Evolutionary conservation across 2,329 filamentous ascomycete genomes (phyloP).

Genomic region (Fusarium sp.): DNA sequence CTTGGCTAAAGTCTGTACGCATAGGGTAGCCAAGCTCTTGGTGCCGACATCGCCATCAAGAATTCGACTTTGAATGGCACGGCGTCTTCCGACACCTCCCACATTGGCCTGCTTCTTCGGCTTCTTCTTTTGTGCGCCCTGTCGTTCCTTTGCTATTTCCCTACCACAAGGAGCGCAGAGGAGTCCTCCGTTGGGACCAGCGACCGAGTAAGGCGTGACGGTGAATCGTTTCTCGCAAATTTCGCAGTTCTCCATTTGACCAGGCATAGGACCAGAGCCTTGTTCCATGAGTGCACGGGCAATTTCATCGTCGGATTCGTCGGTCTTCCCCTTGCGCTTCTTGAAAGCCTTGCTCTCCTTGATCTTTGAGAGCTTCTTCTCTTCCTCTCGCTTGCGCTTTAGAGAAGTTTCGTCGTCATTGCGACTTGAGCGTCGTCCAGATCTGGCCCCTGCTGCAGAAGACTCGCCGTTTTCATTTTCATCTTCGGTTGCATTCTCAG

Average conservation of each 20-base stretch:
- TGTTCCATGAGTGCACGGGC: slow-evolving; percentile 64
- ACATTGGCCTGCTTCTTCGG: slow-evolving; percentile 64
- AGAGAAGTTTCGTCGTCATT: slow-evolving; percentile 45
- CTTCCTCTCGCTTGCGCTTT: slow-evolving; percentile 59
- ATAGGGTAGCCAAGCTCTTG: slow-evolving; percentile 75
- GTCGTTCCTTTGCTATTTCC: slow-evolving; percentile 74
- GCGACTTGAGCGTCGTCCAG: slow-evolving; percentile 48
- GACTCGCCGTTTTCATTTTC: slow-evolving; percentile 44
- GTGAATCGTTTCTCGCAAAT: slow-evolving; percentile 90
- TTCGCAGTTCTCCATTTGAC: slow-evolving; percentile 90
- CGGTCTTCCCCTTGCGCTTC: slow-evolving; percentile 61
- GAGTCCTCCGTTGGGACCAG: slow-evolving; percentile 86
- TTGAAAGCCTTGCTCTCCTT: slow-evolving; percentile 71
- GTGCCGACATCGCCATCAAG: slow-evolving; percentile 81
- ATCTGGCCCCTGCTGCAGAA: slow-evolving; percentile 37
- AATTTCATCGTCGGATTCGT: slow-evolving; percentile 62
- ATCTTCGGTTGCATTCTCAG: slow-evolving; percentile 30
- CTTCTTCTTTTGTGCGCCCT: slow-evolving; percentile 55
- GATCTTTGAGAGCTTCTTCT: slow-evolving; percentile 71
- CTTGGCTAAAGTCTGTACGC: slow-evolving; percentile 72
- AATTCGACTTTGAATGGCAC: slow-evolving; percentile 85
- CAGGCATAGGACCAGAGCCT: slow-evolving; percentile 71
- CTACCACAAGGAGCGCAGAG: slow-evolving; percentile 86
- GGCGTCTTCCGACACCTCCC: slow-evolving; percentile 71
- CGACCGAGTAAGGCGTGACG: slow-evolving; percentile 88